Evolutionary conservation across 2,329 filamentous ascomycete species (phyloP), one percentile per base, ranked within the genome.

Genomic region (Colletotrichum filicis): DNA sequence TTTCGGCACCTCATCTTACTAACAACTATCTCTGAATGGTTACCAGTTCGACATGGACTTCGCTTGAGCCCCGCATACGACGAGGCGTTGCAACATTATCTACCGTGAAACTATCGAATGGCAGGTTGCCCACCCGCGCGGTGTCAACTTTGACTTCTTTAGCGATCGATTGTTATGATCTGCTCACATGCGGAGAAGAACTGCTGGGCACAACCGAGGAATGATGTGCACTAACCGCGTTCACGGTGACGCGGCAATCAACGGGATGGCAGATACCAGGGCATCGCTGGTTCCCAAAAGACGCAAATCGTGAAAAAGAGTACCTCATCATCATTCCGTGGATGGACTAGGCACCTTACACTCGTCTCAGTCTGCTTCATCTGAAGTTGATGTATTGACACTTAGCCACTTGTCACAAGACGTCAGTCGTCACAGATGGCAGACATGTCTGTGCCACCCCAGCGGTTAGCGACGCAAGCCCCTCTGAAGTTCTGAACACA

Each of bases 331-430:
- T 26, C 32, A 1, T 37, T 14, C 30, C 9, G 19, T n/a, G 14
- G 32, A 42, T 14, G 16, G 26, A 59, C 65, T 63, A 56, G 49
- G 60, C 42, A 52, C 14, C 19, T 22, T 22, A 7, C 8, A 56
- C 19, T 32, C 61, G 69, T 69, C 69, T 72, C 69, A 72, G 66
- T 58, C 46, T 72, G 69, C 64, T 69, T 72, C 59, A 69, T 69
- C 69, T 32, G 53, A 55, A 72, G 52, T 69, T n/a, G 5, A 30
- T 46, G 59, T n/a, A 19, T 59, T 69, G 65, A 55, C 53, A 57
- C 59, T 68, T 59, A 49, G 24, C 66, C 66, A 69, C 59, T 53
- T 69, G 69, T 63, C 69, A 64, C 69, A 72, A 72, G 69, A 72
- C 69, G 66, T 64, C 69, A 72, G 55, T 68, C 58, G 66, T 69